Evolutionary conservation across 2,329 filamentous ascomycete species (phyloP).

Genomic region (Penicillium sp.): DNA sequence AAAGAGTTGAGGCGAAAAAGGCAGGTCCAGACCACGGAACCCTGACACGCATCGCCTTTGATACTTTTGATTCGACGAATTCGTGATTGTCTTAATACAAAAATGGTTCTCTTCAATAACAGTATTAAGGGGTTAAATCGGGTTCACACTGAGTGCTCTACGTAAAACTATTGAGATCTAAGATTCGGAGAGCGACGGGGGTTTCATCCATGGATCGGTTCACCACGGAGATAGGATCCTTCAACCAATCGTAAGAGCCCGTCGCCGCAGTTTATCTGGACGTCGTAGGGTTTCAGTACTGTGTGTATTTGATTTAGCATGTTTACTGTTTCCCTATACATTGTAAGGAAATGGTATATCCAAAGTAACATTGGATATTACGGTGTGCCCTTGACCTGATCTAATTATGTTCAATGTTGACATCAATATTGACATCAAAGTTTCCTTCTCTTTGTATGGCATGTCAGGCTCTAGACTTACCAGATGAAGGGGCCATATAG

Average conservation of each 20-base stretch:
- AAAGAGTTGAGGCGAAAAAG: conserved; percentile 16
- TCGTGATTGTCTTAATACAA: not conserved
- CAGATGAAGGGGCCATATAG: no score
- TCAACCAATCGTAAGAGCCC: conserved; percentile 2
- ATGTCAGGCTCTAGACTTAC: no score
- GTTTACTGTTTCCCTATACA: not conserved
- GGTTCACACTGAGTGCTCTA: no score
- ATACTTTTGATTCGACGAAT: not conserved
- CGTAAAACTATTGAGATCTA: not conserved
- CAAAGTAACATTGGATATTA: not conserved
- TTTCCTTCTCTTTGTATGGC: no score
- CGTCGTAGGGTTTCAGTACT: not conserved
- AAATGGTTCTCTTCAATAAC: not conserved
- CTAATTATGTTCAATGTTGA: not conserved
- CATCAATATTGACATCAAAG: no score
- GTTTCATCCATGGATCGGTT: conserved; percentile 10
- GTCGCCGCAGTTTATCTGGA: conserved; percentile 8
- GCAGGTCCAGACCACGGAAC: conserved; percentile 11
- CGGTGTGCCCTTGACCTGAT: not conserved
- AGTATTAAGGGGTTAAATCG: not conserved
- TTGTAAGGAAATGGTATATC: not conserved
- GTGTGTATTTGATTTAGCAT: not conserved
- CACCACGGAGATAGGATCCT: conserved; percentile 2
- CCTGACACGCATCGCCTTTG: not conserved
- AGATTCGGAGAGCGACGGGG: not conserved